A percentile compares a stretch with the other conserved stretches of the same genome.
Conservation (phyloP, 2,329 filamentous ascomycete species). For the Colletotrichum noveboracense region DNA sequence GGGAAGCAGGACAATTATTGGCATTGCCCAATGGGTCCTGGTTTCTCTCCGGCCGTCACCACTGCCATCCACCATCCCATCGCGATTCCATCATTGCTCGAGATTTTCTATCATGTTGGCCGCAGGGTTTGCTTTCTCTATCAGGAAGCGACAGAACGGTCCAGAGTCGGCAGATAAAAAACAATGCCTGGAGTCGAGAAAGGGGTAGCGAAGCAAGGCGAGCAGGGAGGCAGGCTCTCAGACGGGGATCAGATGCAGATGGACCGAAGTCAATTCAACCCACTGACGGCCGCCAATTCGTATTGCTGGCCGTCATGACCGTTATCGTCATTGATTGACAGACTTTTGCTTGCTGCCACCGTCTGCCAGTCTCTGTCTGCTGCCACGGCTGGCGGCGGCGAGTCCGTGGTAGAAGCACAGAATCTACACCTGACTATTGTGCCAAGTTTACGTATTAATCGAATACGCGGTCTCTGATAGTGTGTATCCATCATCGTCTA, state of each 20-base stretch:
- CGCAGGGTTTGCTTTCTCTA: not conserved
- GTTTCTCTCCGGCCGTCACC: not conserved
- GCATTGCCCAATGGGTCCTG: not conserved
- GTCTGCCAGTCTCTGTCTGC: not conserved
- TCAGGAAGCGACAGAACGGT: not conserved
- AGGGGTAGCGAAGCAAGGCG: not conserved
- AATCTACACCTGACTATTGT: not conserved
- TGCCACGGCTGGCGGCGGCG: not conserved
- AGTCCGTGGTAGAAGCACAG: not conserved
- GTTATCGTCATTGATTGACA: not conserved
- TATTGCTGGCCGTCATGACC: not conserved
- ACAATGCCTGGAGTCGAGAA: not conserved
- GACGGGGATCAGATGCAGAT: not conserved
- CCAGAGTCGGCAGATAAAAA: not conserved
- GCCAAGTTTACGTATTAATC: not conserved
- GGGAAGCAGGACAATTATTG: slow-evolving; percentile 13
- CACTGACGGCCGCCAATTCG: not conserved
- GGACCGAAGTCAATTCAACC: not conserved
- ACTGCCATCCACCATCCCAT: not conserved
- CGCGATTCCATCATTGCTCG: not conserved
- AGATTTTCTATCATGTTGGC: not conserved
- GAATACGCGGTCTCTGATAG: not conserved
- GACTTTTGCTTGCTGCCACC: not conserved
- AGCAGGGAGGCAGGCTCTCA: not conserved
- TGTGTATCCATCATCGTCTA: not conserved